Conservation (phyloP, 345 rosid species). For the Cardamine occulta region DNA sequence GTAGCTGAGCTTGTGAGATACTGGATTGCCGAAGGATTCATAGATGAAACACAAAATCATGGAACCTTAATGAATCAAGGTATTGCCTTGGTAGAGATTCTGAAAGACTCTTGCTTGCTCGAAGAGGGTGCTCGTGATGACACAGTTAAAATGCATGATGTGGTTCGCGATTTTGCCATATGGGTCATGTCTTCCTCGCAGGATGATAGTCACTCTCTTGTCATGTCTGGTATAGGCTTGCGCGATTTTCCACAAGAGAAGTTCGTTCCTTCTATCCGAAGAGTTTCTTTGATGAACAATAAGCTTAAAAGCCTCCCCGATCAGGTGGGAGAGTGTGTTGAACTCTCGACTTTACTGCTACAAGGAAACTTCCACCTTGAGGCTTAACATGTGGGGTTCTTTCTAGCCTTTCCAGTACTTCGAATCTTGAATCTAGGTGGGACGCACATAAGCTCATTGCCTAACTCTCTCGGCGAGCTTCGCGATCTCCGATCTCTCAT, state of each 20-base stretch:
- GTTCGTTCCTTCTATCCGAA: slow-evolving; percentile 37
- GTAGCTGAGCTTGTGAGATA: slow-evolving; percentile 46
- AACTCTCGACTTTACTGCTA: slow-evolving; percentile 42
- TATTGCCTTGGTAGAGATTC: slow-evolving; percentile 47
- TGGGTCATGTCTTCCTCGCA: slow-evolving; percentile 44
- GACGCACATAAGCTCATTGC: slow-evolving; percentile 44
- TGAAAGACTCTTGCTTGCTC: slow-evolving; percentile 53
- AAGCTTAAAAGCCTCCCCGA: slow-evolving; percentile 36
- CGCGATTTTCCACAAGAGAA: slow-evolving; percentile 28
- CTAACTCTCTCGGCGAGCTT: slow-evolving; percentile 42
- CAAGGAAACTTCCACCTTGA: slow-evolving; percentile 46
- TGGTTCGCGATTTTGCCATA: slow-evolving; percentile 55
- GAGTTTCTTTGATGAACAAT: slow-evolving; percentile 55
- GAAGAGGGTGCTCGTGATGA: slow-evolving; percentile 47
- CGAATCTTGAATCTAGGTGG: slow-evolving; percentile 46
- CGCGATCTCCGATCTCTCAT: slow-evolving; percentile 45
- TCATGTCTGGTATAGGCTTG: slow-evolving; percentile 45
- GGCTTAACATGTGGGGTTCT: slow-evolving; percentile 37
- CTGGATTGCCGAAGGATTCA: slow-evolving; percentile 54
- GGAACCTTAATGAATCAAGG: slow-evolving; percentile 45
- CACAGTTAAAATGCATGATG: slow-evolving; percentile 55
- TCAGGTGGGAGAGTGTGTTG: slow-evolving; percentile 31
- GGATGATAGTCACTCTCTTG: slow-evolving; percentile 40
- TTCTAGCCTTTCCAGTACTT: slow-evolving; percentile 43
- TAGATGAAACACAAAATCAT: slow-evolving; percentile 39